Conservation (phyloP, 306 rosid genomes). For the Fragaria ananassa region DNA sequence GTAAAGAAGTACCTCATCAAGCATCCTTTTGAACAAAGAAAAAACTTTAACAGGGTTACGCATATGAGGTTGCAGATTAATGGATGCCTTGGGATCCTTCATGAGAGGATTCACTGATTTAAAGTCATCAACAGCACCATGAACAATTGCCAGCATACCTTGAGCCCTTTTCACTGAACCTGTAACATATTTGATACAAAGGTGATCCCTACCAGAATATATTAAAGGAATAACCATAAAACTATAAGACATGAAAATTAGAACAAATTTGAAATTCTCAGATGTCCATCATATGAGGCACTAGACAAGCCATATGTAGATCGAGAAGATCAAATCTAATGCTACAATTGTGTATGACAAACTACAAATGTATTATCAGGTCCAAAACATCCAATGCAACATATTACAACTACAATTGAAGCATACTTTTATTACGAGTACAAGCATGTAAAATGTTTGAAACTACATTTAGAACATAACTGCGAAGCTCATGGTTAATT, state of each 20-base stretch:
- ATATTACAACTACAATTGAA: neutral
- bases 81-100: constrained; percentile 41
- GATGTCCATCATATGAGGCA: neutral
- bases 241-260: neutral
- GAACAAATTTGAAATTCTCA: neutral
- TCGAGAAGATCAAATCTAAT: neutral
- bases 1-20: constrained; percentile 53
- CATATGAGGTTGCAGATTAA: constrained; percentile 32
- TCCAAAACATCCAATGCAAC: neutral
- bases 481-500: neutral
- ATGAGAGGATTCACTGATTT: constrained; percentile 52
- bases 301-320: neutral
- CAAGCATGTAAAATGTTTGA: neutral
- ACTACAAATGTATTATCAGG: neutral
- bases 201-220: constrained; percentile 2
- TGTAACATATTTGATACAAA: constrained; percentile 31
- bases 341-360: neutral
- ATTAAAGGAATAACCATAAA: constrained; percentile 12
- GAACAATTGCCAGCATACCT: constrained; percentile 39
- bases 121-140: constrained; percentile 54
- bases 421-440: neutral
- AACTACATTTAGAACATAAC: neutral
- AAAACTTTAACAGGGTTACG: constrained; percentile 58
- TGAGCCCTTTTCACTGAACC: constrained; percentile 67
- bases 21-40: constrained; percentile 63